These are phyloP conservation scores for Cercis canadensis DNA, from an alignment of 306 rosid genomes.

Conservation along the genomic window DNA sequence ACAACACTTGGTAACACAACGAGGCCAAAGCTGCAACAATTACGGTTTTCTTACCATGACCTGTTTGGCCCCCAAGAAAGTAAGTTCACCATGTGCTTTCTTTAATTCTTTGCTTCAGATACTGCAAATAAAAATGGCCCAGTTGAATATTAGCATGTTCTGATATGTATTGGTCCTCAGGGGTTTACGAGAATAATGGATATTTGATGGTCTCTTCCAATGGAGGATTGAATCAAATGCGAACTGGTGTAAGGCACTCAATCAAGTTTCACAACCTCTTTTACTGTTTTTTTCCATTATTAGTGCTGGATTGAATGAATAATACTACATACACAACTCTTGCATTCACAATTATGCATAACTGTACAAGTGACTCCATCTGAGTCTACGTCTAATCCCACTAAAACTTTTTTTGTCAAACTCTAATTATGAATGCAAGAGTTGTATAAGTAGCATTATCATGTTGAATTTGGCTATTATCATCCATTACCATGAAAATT, in stretches of 20 bases:
- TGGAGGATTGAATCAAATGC: conserved; percentile 73
- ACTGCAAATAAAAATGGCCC: no score
- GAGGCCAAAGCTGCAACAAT: conserved; percentile 25
- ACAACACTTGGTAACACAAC: conserved; percentile 31
- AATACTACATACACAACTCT: no score
- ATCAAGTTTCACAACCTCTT: not conserved
- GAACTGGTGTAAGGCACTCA: conserved; percentile 55
- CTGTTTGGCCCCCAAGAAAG: conserved; percentile 42
- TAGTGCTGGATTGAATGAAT: no score
- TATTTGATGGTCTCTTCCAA: conserved; percentile 69
- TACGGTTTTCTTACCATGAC: conserved; percentile 20
- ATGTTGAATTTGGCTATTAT: not conserved
- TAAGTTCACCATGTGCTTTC: not conserved
- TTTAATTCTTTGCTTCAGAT: not conserved
- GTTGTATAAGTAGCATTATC: no score
- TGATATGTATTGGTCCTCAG: conserved; percentile 23
- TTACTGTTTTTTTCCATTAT: no score
- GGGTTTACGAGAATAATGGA: conserved; percentile 60
- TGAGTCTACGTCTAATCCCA: no score
- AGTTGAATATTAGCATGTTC: not conserved
- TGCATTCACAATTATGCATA: no score
- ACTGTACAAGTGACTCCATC: no score
- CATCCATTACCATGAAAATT: conserved; percentile 7
- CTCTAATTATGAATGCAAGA: no score
- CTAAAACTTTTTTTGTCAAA: no score